Percentiles rank a stretch among this genome's conserved stretches.
Evolutionary conservation across 257 asterid species (phyloP).

Genomic region (Rehmannia glutinosa): DNA sequence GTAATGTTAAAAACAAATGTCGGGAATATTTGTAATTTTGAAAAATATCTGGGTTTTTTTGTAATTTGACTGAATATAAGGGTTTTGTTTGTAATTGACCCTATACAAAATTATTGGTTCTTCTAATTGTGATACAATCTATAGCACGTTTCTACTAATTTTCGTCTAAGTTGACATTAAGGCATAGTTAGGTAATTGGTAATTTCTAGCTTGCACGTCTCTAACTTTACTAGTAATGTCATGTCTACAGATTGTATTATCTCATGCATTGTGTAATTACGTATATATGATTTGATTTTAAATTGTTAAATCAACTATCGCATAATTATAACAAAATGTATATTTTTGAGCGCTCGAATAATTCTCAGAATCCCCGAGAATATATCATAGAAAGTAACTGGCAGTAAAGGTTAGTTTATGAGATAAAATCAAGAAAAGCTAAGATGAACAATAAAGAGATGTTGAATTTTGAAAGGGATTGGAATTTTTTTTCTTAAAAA

Average conservation of each 20-base stretch:
- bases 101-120: no score
- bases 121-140: not conserved
- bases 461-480: not conserved
- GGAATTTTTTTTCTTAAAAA: not conserved
- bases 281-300: not conserved
- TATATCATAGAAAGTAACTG: not conserved
- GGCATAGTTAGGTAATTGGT: not conserved
- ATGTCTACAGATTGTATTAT: not conserved
- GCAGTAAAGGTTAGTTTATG: not conserved
- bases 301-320: not conserved
- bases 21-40: no score
- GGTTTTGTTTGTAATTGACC: no score
- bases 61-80: no score
- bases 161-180: not conserved
- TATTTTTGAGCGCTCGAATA: not conserved
- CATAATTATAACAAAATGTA: not conserved
- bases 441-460: not conserved
- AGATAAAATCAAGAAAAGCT: not conserved
- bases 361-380: not conserved
- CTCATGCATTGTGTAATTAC: not conserved
- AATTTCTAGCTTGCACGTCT: conserved; percentile 13
- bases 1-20: no score
- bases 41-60: no score
- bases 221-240: not conserved
- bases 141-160: not conserved